Evolutionary conservation across 768 basidiomycete species (phyloP).

Genomic region (Amanita jacksonii): DNA sequence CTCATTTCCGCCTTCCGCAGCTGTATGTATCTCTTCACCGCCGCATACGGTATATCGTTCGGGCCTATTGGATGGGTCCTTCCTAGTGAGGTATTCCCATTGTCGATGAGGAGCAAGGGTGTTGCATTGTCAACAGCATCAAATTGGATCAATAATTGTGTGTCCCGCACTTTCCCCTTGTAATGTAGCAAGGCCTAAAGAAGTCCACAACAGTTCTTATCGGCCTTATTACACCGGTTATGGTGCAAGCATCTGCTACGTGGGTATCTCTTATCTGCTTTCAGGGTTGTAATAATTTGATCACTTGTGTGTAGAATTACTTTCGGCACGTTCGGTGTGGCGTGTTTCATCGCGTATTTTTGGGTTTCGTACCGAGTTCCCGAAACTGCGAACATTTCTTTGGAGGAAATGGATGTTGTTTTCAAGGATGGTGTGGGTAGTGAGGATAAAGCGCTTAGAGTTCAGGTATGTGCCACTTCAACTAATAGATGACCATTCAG

Average conservation of each 20-base stretch:
- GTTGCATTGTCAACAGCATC: slow-evolving; percentile 78
- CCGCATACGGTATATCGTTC: slow-evolving; percentile 66
- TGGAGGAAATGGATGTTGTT: slow-evolving; percentile 68
- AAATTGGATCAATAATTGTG: slow-evolving; percentile 83
- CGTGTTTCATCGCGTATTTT: slow-evolving; percentile 57
- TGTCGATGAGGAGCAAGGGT: slow-evolving; percentile 72
- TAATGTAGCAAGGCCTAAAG: background rate
- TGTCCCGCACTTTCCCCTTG: slow-evolving; percentile 12
- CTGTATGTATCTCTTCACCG: slow-evolving; percentile 66
- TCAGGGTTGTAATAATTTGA: background rate
- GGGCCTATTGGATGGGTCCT: slow-evolving; percentile 82
- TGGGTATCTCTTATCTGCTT: slow-evolving; percentile 18
- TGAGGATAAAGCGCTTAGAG: slow-evolving; percentile 41
- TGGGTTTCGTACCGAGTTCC: slow-evolving; percentile 66
- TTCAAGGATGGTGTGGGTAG: slow-evolving; percentile 51
- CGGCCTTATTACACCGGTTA: slow-evolving; percentile 60
- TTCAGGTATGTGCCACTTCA: slow-evolving; percentile 33
- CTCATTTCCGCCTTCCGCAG: slow-evolving; percentile 19
- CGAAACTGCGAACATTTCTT: slow-evolving; percentile 66
- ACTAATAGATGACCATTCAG: background rate
- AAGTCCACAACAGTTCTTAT: slow-evolving; percentile 47
- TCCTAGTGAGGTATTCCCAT: slow-evolving; percentile 74
- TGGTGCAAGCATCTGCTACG: slow-evolving; percentile 55
- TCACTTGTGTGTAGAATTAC: slow-evolving; percentile 35
- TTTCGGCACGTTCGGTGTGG: slow-evolving; percentile 56